Conservation (phyloP, 2,329 filamentous ascomycete genomes). For the Colletotrichum trifolii region DNA sequence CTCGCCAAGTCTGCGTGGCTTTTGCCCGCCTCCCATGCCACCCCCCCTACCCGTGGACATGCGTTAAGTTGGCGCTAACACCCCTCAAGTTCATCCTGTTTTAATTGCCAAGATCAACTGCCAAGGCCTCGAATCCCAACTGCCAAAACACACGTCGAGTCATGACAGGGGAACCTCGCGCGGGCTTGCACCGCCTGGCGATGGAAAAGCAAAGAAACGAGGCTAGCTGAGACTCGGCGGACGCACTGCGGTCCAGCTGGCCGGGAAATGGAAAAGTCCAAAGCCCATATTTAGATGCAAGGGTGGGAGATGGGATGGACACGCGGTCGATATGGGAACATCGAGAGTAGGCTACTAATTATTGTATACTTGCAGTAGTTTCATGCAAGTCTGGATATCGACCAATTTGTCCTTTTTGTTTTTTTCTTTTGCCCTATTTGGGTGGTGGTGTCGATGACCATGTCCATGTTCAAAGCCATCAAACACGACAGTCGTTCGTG, state of each 20-base stretch:
- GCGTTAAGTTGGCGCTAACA: neutral
- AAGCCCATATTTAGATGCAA: conserved; percentile 14
- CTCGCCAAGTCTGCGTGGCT: conserved; percentile 11
- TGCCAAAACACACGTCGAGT: conserved; percentile 21
- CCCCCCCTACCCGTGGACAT: neutral
- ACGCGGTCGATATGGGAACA: neutral
- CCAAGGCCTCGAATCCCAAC: conserved; percentile 7
- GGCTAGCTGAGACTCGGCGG: conserved; percentile 20
- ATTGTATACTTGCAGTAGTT: too few species aligned
- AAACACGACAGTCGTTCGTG: too few species aligned
- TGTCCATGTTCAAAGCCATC: neutral
- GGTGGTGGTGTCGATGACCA: conserved; percentile 1
- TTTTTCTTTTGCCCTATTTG: neutral
- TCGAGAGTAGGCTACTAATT: too few species aligned
- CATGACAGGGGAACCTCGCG: conserved; percentile 11
- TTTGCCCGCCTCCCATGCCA: neutral
- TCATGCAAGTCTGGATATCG: neutral
- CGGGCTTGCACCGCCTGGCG: conserved; percentile 6
- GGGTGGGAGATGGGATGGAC: conserved; percentile 20
- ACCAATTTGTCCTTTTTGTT: neutral
- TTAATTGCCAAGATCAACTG: conserved; percentile 27
- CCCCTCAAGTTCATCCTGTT: conserved; percentile 24
- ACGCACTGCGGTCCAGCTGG: conserved; percentile 6
- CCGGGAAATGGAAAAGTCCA: conserved; percentile 19
- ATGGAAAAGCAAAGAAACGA: conserved; percentile 19